These are phyloP conservation scores for Rauvolfia tetraphylla DNA, from an alignment of 257 asterid species.

Conservation along the genomic window DNA sequence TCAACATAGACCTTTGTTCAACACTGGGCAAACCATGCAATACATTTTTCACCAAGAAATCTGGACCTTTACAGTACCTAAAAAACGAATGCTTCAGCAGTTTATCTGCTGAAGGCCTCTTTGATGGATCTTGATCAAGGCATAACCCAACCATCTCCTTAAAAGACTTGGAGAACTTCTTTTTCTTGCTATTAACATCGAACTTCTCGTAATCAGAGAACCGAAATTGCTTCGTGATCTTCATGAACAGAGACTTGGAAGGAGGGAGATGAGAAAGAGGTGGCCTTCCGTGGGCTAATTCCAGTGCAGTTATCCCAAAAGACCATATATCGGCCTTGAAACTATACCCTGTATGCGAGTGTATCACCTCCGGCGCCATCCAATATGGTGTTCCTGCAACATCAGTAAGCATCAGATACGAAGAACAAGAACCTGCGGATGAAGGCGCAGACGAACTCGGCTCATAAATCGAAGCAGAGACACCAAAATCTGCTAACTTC, in stretches of 20 bases:
- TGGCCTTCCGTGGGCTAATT: conserved; percentile 87
- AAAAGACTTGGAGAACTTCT: conserved; percentile 62
- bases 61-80: conserved; percentile 58
- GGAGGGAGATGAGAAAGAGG: conserved; percentile 83
- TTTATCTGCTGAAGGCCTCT: conserved; percentile 71
- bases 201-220: conserved; percentile 71
- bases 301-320: conserved; percentile 80
- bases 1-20: conserved; percentile 45
- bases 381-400: conserved; percentile 77
- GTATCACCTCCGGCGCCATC: conserved; percentile 94
- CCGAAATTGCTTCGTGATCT: conserved; percentile 61
- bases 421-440: conserved; percentile 25
- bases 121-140: conserved; percentile 80
- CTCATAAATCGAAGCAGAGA: conserved; percentile 73
- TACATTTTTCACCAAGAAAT: conserved; percentile 57
- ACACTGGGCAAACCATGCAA: conserved; percentile 63
- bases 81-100: conserved; percentile 66
- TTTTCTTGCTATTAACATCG: conserved; percentile 33
- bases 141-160: conserved; percentile 77
- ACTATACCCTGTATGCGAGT: conserved; percentile 69
- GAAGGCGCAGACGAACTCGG: conserved; percentile 26
- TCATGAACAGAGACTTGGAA: conserved; percentile 71
- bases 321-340: conserved; percentile 93
- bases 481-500: conserved; percentile 82
- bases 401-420: conserved; percentile 50